Evolutionary conservation across 2,329 filamentous ascomycete species (phyloP).

Genomic region (Fusarium zealandicum): DNA sequence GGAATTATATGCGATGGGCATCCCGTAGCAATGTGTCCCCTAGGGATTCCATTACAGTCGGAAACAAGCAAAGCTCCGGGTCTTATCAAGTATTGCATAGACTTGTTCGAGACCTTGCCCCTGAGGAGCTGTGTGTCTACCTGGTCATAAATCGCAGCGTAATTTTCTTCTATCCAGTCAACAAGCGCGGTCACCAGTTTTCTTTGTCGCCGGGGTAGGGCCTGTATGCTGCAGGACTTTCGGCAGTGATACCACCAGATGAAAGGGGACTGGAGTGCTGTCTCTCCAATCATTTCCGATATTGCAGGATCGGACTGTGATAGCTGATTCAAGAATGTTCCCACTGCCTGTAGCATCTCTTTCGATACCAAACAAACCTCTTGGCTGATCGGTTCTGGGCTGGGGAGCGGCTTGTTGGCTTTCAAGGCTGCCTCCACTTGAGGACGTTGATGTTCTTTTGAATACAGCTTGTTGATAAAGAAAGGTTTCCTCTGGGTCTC

Average conservation of each 20-base stretch:
- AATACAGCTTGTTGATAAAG: not conserved
- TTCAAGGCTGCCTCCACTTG: not conserved
- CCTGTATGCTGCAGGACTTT: not conserved
- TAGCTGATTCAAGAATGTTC: not conserved
- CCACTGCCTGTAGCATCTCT: slow-evolving; percentile 10
- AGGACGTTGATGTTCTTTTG: not conserved
- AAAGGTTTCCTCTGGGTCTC: not conserved
- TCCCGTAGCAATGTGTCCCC: not conserved
- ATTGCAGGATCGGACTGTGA: too few species aligned
- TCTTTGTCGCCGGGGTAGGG: not conserved
- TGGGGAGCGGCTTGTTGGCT: not conserved
- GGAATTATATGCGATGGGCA: not conserved
- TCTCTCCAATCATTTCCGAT: not conserved
- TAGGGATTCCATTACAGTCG: not conserved
- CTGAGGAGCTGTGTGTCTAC: not conserved
- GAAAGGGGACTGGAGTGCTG: not conserved
- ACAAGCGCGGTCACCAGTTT: not conserved
- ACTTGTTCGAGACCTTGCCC: not conserved
- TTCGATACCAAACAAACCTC: not conserved
- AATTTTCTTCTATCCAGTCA: slow-evolving; percentile 6
- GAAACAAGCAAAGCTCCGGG: slow-evolving; percentile 1
- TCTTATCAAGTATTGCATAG: not conserved
- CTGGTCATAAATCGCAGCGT: not conserved
- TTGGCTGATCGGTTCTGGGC: not conserved
- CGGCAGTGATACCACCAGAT: slow-evolving; percentile 21